Evolutionary conservation across 306 rosid species (phyloP), one percentile per base, ranked within the genome.

Genomic region (Vicia faba): DNA sequence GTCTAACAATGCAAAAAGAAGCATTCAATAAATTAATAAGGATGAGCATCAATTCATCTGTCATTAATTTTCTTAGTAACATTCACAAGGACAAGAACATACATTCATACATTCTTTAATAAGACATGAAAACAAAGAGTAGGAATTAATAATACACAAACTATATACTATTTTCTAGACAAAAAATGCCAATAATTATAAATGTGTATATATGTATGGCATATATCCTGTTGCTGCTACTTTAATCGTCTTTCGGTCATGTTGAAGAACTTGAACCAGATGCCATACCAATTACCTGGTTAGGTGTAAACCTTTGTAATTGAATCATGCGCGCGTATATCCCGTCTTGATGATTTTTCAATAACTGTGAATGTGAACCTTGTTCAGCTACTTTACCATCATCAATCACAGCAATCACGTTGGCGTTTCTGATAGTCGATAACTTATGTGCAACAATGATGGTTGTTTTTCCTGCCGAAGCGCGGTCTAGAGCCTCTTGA

Each of bases 351-450:
- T 83, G 71, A 81, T 93, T 93, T 68, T 93, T 93, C 84, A 93
- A 67, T 73, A 93, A 81, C 49, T 93, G 97, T n/a, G 93, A 88
- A 66, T 93, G 99, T 0, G 99, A 90, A 50, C 99, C 99, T 87
- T 93, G 99, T 64, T 93, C 99, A 10, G 97, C 87, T 63, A 93
- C 99, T 76, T 93, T 93, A 46, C 97, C 99, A 74, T 93, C 99
- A 76, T 93, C 99, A 63, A 93, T 88, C 83, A 93, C 99, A 2
- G 97, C 96, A 80, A 93, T 88, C 38, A 84, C 48, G 75, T 79
- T 83, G 1, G 97, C 99, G 72, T 86, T 93, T 35, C 99, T 83
- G 18, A 93, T 86, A 4, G 99, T 93, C 8, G 99, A 83, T 43
- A 93, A 76, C 61, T 91, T 80, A 53, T 93, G 99, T 11, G 99